Conservation (phyloP, 1,139 yeast species). For the Protomyces inouyei region DNA sequence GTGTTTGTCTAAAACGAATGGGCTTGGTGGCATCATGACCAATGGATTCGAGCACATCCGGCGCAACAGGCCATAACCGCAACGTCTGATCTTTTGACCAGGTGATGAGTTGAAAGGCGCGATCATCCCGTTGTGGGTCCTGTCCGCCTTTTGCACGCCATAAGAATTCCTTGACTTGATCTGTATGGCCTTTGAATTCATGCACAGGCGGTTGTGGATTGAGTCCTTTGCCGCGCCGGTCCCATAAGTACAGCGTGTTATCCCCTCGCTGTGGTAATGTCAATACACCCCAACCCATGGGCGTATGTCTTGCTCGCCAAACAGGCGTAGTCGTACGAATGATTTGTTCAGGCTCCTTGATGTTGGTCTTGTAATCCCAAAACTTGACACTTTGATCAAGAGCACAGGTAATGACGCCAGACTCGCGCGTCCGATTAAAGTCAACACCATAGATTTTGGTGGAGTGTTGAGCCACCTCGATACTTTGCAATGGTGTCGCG, state of each 20-base stretch:
- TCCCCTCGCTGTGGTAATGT: conserved; percentile 88
- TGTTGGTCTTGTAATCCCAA: conserved; percentile 60
- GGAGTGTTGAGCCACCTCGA: conserved; percentile 56
- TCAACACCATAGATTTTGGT: conserved; percentile 87
- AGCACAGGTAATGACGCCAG: conserved; percentile 69
- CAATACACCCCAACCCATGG: conserved; percentile 88
- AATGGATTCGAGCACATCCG: conserved; percentile 55
- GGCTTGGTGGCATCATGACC: conserved; percentile 49
- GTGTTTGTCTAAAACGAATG: conserved; percentile 41
- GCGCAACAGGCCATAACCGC: conserved; percentile 72
- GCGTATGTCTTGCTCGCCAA: conserved; percentile 78
- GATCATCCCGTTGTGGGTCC: conserved; percentile 50
- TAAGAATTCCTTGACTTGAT: conserved; percentile 77
- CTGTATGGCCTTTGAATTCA: conserved; percentile 73
- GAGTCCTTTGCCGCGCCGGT: conserved; percentile 31
- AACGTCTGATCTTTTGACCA: conserved; percentile 90
- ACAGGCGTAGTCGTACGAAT: conserved; percentile 77
- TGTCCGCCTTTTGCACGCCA: conserved; percentile 65
- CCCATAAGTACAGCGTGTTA: conserved; percentile 62
- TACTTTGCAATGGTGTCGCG: conserved; percentile 61
- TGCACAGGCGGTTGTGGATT: conserved; percentile 53
- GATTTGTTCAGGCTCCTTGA: conserved; percentile 51
- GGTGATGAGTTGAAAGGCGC: conserved; percentile 83
- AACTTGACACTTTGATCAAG: conserved; percentile 81
- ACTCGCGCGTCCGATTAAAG: conserved; percentile 58